These are phyloP conservation scores for Pleurotus djamor DNA, from an alignment of 768 basidiomycete species.

Conservation along the genomic window DNA sequence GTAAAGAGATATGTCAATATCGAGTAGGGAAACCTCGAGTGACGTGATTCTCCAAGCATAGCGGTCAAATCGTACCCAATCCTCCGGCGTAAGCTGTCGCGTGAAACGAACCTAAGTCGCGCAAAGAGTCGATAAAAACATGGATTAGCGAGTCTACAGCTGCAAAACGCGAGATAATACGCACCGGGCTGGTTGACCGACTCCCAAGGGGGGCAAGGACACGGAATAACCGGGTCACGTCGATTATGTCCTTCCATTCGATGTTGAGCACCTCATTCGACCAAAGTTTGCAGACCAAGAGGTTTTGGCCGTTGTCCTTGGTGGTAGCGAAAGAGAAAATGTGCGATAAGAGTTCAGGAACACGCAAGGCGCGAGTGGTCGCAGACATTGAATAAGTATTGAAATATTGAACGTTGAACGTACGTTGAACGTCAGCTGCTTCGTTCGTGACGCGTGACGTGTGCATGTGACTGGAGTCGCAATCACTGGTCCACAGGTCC, in stretches of 20 bases:
- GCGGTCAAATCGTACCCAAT: not conserved
- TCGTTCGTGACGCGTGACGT: too few species aligned
- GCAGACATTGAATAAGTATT: not conserved
- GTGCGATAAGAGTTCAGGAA: not conserved
- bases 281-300: not conserved
- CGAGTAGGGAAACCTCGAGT: not conserved
- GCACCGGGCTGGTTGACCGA: too few species aligned
- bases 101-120: not conserved
- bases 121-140: too few species aligned
- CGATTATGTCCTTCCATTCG: not conserved
- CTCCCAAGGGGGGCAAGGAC: not conserved
- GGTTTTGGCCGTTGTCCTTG: not conserved
- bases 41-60: not conserved
- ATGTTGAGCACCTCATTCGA: not conserved
- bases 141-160: too few species aligned
- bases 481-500: too few species aligned
- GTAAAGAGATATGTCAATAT: not conserved
- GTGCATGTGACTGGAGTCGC: too few species aligned
- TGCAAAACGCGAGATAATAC: not conserved
- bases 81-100: not conserved
- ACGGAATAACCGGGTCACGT: not conserved
- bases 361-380: not conserved
- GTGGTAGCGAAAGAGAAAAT: not conserved
- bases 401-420: too few species aligned
- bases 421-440: too few species aligned